These are phyloP conservation scores for Fusarium cyanostomum DNA, from an alignment of 2,329 filamentous ascomycete genomes.

Conservation along the genomic window DNA sequence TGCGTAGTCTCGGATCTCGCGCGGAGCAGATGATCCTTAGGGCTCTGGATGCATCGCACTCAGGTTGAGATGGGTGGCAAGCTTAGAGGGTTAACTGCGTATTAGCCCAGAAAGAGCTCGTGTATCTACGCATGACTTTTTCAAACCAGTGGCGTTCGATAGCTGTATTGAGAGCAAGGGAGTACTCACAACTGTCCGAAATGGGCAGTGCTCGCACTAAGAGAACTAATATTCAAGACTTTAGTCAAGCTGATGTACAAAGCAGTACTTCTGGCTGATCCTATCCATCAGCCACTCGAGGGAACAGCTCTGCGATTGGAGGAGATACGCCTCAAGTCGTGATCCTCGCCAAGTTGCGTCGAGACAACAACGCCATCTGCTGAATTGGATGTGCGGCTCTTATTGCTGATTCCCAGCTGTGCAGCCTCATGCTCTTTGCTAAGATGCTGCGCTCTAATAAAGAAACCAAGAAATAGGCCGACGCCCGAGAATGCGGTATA, in stretches of 20 bases:
- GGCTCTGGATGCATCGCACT: too few relatives aligned
- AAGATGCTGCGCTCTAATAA: constrained; percentile 36
- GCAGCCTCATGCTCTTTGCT: constrained; percentile 37
- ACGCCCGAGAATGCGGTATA: constrained; percentile 31
- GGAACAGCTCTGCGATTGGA: background rate
- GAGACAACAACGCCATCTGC: background rate
- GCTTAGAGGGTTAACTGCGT: too few relatives aligned
- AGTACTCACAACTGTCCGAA: too few relatives aligned
- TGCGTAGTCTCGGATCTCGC: background rate
- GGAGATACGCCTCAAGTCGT: background rate
- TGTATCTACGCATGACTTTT: too few relatives aligned
- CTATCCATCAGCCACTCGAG: background rate
- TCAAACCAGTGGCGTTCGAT: too few relatives aligned
- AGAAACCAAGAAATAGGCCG: constrained; percentile 29
- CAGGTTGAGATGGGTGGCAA: too few relatives aligned
- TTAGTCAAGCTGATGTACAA: too few relatives aligned
- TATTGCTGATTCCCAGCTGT: constrained; percentile 23
- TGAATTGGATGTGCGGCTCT: rapidly evolving
- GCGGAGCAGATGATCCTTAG: too few relatives aligned
- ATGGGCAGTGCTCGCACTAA: too few relatives aligned
- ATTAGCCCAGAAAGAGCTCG: too few relatives aligned
- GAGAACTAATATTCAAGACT: too few relatives aligned
- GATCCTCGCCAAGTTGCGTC: background rate
- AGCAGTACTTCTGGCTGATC: background rate
- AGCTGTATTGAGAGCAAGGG: too few relatives aligned